Base-by-base conservation (phyloP, 176 grass and related monocot species). In the Calamus simplicifolius region DNA sequence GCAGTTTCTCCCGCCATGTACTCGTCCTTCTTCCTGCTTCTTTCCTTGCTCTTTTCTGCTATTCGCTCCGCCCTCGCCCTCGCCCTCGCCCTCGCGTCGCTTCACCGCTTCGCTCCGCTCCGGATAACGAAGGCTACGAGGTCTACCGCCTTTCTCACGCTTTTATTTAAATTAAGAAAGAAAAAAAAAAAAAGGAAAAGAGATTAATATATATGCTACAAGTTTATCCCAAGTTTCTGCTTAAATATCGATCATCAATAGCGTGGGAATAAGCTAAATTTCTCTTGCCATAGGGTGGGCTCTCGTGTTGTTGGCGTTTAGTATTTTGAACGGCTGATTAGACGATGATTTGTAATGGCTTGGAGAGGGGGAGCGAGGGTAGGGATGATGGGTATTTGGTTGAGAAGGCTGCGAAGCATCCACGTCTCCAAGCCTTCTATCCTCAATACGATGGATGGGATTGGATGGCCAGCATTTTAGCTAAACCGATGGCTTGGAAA, bases 1-100 rank as follows among this genome's bases (percentile, higher is more conserved):
- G 67, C 31, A 29, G 75, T 73, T 80, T 88, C 84, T 68, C 75
- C 72, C 67, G 78, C 84, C 93, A 97, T 92, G 52, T 57, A 26
- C 43, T 16, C 18, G 4, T 38, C 19, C 10, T 28, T 16, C n/a
- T 35, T 49, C 67, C 30, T 27, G 14, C 5, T 62, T 58, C n/a
- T 35, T 4, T 21, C 23, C 27, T 5, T 58, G 30, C 21, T 54
- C 14, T 12, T 43, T 29, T 54, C 35, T 56, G 49, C 58, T 59
- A 73, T 59, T 58, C 63, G 23, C 50, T 64, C 48, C 19, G 14
- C 48, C 7, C 26, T 49, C 19, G 10, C 8, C 35, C 26, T 49
- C 19, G 10, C 8, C 35, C 35, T 43, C 35, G 59, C 50, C 59
- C 70, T 27, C 70, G 35, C 31, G 31, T 26, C 3, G 23, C 56